Percentiles rank a stretch among this genome's conserved stretches.
phyloP scores from a whole-genome alignment of 2,329 filamentous ascomycete species.

The Claviceps lovelessii region DNA sequence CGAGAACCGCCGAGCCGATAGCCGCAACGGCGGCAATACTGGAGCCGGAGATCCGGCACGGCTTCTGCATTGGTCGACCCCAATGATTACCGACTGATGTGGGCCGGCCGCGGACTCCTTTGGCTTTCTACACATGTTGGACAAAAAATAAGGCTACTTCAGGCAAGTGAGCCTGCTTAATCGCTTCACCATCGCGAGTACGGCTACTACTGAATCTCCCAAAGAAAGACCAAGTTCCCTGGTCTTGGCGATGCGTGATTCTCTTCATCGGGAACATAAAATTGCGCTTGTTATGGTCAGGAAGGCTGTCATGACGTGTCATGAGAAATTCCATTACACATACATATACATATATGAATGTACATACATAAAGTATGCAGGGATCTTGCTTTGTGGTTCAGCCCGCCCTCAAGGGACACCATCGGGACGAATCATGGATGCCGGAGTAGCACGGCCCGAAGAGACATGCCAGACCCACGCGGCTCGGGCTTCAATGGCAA shows the following conservation, averaged over 20 bases:
- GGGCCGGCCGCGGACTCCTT: neutral
- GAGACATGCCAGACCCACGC: neutral
- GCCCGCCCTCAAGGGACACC: neutral
- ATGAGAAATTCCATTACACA: neutral
- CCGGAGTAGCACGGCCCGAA: neutral
- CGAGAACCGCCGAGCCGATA: slow-evolving; percentile 2
- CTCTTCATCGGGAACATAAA: neutral
- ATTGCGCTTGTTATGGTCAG: neutral
- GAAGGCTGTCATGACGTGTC: neutral
- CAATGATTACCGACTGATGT: neutral
- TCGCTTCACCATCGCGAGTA: too few relatives aligned
- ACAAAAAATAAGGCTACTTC: neutral
- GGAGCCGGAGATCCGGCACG: neutral
- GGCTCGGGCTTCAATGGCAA: neutral
- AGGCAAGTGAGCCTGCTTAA: too few relatives aligned
- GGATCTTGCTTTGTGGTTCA: neutral
- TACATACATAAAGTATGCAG: neutral
- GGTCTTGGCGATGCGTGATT: neutral
- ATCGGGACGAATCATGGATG: neutral
- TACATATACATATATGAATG: too few relatives aligned
- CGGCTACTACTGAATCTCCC: too few relatives aligned
- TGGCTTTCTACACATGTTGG: neutral
- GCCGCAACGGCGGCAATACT: slow-evolving; percentile 1
- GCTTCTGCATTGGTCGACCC: neutral
- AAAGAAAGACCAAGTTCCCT: neutral